Conservation (phyloP, 192 early-diverging fungal species). For the Rhizophlyctis rosea region DNA sequence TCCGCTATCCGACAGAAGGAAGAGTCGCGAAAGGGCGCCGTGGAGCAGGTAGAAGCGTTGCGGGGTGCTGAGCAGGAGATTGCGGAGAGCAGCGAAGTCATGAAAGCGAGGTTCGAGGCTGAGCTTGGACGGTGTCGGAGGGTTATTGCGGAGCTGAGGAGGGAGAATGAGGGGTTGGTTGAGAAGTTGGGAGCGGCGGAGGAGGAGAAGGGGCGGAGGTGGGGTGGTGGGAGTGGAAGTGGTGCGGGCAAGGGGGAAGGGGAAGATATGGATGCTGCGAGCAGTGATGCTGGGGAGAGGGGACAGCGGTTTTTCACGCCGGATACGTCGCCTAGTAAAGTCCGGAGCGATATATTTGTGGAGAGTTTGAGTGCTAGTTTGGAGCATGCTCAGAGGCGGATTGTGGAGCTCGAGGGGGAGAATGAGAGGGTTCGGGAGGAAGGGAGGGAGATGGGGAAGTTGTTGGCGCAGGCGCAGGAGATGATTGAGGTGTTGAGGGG, state of each 20-base stretch:
- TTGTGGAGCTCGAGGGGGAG: slow-evolving; percentile 10
- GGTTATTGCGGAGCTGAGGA: slow-evolving; percentile 18
- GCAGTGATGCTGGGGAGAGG: no score
- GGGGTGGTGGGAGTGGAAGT: no score
- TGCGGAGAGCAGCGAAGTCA: slow-evolving; percentile 1
- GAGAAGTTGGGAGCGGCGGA: no score
- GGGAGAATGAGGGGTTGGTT: slow-evolving; percentile 30
- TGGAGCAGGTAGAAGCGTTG: slow-evolving; percentile 25
- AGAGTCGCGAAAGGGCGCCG: slow-evolving; percentile 1
- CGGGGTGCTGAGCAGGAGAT: slow-evolving; percentile 10
- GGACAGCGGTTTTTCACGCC: no score
- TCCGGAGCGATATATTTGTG: slow-evolving; percentile 15
- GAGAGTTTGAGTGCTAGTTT: slow-evolving; percentile 25
- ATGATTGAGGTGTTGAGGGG: slow-evolving; percentile 24
- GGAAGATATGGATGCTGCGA: no score
- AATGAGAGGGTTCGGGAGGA: neutral
- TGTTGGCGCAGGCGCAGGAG: slow-evolving; percentile 37
- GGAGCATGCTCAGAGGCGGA: slow-evolving; percentile 18
- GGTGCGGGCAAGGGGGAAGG: no score
- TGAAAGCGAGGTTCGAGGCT: slow-evolving; percentile 15
- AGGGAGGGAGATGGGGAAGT: slow-evolving; percentile 9
- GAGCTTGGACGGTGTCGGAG: slow-evolving; percentile 21
- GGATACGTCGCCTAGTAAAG: slow-evolving; percentile 22
- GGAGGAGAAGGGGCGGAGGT: no score
- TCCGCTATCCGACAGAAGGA: slow-evolving; percentile 20